Base-by-base conservation (phyloP, 192 early-diverging fungal genomes). In the Coemansia pectinata region DNA sequence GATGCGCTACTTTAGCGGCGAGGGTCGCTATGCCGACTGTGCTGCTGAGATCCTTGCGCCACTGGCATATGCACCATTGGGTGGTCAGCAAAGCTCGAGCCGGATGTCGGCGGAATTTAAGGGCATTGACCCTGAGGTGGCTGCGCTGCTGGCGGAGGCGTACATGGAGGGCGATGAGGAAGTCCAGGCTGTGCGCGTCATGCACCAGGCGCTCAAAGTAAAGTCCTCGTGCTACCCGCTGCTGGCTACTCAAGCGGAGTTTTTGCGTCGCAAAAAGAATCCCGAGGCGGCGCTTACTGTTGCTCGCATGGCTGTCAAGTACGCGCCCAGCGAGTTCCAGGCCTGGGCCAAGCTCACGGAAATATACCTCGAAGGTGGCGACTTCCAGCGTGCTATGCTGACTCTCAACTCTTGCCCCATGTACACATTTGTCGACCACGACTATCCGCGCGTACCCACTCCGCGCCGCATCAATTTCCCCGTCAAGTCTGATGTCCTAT, bases 341-440 rank as follows among this genome's bases (percentile, higher is more conserved):
- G 94, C 96, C 0, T 99, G 98, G 98, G 91, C 94, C 19, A 96
- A 96, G 73, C 85, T 99, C 25, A 96, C 95, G 5, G 90, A 99
- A 77, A 84, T 95, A 36, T 98, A 96, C 71, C 94, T 95, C 63
- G 93, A 95, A 21, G 62, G 91, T 34, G 89, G 85, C 27, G 95
- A 96, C 70, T 94, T 72, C 31, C 73, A 72, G 62, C 84, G 91
- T 89, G 98, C 98, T 19, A 85, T 99, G 12, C 85, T 99, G 65
- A 92, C 96, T 0, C 88, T 99, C 66, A 99, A 99, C 76, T 93
- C 96, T 15, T 99, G 98, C 77, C 98, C 98, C 9, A 99, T 99
- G 98, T 98, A 97, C 73, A 95, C 96, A 0, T 96, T 88, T 77
- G 88, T 87, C 52, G 93, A 94, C 65, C 85, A 88, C 47, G 96